Evolutionary conservation across 2,329 filamentous ascomycete genomes (phyloP).

Genomic region (Sporothrix humicola): DNA sequence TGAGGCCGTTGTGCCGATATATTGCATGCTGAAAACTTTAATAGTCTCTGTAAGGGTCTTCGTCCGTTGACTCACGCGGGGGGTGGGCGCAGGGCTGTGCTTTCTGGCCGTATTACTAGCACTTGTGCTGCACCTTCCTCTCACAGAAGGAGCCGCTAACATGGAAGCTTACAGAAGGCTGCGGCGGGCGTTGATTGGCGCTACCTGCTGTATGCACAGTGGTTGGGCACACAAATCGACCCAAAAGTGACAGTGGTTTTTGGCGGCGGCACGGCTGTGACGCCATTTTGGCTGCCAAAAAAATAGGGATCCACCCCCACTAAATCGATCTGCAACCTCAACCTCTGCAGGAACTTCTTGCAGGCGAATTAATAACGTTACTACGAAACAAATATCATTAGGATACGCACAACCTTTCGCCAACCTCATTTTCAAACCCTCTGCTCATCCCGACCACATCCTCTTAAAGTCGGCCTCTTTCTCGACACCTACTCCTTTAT

Average conservation of each 20-base stretch:
- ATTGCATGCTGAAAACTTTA: not conserved
- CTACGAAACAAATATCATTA: not conserved
- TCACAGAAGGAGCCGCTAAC: constrained; percentile 11
- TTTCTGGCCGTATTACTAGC: no score
- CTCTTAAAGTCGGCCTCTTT: no score
- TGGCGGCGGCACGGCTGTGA: constrained; percentile 24
- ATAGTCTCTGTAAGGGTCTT: not conserved
- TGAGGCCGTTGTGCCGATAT: constrained; percentile 1
- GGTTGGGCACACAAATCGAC: no score
- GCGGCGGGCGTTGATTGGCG: not conserved
- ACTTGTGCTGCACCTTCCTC: constrained; percentile 9
- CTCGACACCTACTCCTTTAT: no score
- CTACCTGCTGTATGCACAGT: no score
- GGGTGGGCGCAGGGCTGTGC: constrained; percentile 16
- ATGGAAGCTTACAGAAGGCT: constrained; percentile 20
- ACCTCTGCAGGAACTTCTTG: not conserved
- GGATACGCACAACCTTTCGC: not conserved
- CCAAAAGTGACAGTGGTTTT: not conserved
- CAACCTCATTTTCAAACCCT: no score
- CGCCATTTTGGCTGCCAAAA: not conserved
- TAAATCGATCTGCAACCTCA: constrained; percentile 8
- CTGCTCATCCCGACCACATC: no score
- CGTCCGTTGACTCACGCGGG: constrained; percentile 24
- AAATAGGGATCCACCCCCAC: constrained; percentile 3
- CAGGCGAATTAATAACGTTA: not conserved